Percentiles rank a stretch among this genome's conserved stretches.
Conservation (phyloP, 192 early-diverging fungal genomes). For the Umbelopsis sp. region DNA sequence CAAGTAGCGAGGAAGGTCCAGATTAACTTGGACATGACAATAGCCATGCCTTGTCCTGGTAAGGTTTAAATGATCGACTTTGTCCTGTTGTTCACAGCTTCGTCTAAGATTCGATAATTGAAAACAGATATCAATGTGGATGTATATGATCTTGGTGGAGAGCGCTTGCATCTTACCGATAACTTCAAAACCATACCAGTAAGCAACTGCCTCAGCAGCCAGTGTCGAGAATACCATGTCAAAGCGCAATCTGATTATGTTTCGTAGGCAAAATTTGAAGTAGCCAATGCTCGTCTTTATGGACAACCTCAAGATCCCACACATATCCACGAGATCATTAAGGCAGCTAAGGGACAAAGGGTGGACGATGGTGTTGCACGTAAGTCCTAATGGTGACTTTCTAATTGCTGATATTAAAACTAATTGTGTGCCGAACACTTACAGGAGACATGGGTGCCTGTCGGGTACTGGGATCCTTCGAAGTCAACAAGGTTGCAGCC, state of each 20-base stretch:
- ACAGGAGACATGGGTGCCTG: conserved; percentile 63
- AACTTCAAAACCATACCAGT: conserved; percentile 57
- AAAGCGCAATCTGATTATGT: neutral
- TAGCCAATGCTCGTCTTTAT: conserved; percentile 6
- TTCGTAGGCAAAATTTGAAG: conserved; percentile 24
- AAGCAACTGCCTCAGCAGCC: conserved; percentile 4
- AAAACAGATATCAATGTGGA: conserved; percentile 61
- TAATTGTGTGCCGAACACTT: too few species aligned
- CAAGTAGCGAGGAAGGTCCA: conserved; percentile 61
- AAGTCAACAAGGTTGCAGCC: conserved; percentile 81
- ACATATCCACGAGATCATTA: conserved; percentile 37
- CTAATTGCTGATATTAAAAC: neutral
- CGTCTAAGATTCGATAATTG: neutral
- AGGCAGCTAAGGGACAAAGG: conserved; percentile 32
- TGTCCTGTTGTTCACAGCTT: neutral
- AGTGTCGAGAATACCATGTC: neutral
- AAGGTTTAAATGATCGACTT: conserved; percentile 20
- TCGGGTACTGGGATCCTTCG: conserved; percentile 69
- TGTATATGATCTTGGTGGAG: conserved; percentile 68
- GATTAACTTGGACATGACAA: conserved; percentile 85
- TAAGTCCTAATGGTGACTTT: neutral
- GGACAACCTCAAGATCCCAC: conserved; percentile 32
- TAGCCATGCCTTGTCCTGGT: conserved; percentile 85
- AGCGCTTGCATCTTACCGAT: conserved; percentile 54
- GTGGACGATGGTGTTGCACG: conserved; percentile 27